These are phyloP conservation scores for Globisporangium okanoganense DNA, from an alignment of 352 stramenopile species.

Conservation along the genomic window DNA sequence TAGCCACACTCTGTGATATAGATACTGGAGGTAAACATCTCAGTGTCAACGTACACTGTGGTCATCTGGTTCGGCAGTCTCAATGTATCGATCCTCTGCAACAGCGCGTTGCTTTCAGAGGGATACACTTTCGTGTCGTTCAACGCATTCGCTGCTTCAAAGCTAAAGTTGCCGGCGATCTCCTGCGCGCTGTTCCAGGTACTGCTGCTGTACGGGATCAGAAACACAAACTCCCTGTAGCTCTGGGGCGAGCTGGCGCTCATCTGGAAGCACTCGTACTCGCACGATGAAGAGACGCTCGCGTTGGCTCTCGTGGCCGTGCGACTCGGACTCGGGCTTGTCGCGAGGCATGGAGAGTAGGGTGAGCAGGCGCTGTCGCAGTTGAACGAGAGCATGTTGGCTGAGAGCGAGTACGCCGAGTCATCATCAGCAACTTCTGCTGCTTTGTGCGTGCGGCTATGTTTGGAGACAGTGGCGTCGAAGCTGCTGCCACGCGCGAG, in stretches of 20 bases:
- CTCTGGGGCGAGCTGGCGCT: background rate
- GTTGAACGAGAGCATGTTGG: conserved; percentile 3
- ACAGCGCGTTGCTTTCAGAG: background rate
- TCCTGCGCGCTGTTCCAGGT: conserved; percentile 1
- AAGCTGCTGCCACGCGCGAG: background rate
- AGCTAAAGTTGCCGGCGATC: background rate
- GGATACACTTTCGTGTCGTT: background rate
- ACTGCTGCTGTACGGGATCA: background rate
- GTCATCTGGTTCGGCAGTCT: background rate
- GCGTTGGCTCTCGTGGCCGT: background rate
- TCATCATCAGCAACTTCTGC: background rate
- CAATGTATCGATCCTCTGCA: background rate
- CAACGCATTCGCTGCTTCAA: background rate
- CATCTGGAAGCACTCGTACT: conserved; percentile 2
- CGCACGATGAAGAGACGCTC: background rate
- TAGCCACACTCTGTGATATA: background rate
- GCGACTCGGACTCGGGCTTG: background rate
- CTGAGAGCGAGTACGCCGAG: background rate
- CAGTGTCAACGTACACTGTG: background rate
- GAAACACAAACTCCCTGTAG: conserved; percentile 1
- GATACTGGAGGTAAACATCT: background rate
- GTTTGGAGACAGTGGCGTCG: background rate
- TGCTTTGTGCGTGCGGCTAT: background rate
- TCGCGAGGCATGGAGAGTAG: background rate
- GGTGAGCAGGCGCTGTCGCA: background rate